A percentile compares a stretch with the other conserved stretches of the same genome.
Evolutionary conservation across 345 rosid species (phyloP).

Genomic region (Dipteronia sinensis): DNA sequence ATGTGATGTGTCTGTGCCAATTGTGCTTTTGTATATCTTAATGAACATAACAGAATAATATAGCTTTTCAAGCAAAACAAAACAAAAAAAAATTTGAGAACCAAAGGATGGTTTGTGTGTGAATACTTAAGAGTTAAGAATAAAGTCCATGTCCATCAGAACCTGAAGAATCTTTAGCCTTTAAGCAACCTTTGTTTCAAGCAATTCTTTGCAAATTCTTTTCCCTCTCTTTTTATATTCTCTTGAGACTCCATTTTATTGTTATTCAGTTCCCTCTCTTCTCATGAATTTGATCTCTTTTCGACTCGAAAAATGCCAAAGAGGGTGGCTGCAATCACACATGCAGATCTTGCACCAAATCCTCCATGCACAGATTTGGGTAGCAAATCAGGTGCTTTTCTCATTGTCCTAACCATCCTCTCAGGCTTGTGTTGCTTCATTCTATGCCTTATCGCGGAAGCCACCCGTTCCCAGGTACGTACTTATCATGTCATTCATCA

Average conservation of each 20-base stretch:
- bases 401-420: conserved; percentile 58
- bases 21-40: neutral
- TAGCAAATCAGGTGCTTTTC: conserved; percentile 62
- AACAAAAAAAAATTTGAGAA: neutral
- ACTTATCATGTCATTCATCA: neutral
- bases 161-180: conserved; percentile 65
- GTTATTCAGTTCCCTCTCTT: too few species aligned
- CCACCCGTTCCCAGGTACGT: conserved; percentile 78
- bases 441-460: conserved; percentile 87
- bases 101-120: conserved; percentile 16
- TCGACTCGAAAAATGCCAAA: conserved; percentile 35
- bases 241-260: neutral
- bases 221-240: conserved; percentile 10
- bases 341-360: conserved; percentile 74
- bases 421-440: conserved; percentile 77
- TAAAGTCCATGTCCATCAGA: conserved; percentile 31
- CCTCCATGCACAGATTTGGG: conserved; percentile 56
- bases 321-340: conserved; percentile 62
- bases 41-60: neutral
- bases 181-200: conserved; percentile 92
- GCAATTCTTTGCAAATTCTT: conserved; percentile 55
- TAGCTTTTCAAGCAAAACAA: conserved; percentile 7
- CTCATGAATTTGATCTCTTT: too few species aligned
- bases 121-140: conserved; percentile 30
- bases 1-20: neutral